A percentile compares a stretch with the other conserved stretches of the same genome.
phyloP scores from a whole-genome alignment of 2,329 filamentous ascomycete species.

The Hypoxylon sp. region DNA sequence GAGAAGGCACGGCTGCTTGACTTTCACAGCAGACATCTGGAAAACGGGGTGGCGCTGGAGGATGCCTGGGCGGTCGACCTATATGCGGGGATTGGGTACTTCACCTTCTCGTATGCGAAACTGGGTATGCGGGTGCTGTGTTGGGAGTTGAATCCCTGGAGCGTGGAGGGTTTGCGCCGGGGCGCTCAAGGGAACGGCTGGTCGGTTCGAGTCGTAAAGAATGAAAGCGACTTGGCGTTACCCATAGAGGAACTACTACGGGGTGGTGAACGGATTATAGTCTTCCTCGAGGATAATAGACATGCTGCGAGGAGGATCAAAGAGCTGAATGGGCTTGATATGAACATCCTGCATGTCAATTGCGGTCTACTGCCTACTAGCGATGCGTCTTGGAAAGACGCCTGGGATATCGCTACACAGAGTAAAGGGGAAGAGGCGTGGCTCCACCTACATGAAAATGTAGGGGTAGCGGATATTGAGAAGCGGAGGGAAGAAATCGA shows the following conservation, averaged over 20 bases:
- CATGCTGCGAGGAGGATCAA: constrained; percentile 63
- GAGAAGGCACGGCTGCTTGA: constrained; percentile 85
- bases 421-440: constrained; percentile 60
- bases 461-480: constrained; percentile 68
- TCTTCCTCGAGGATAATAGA: constrained; percentile 79
- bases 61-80: constrained; percentile 78
- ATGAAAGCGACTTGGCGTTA: constrained; percentile 55
- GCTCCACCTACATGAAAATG: constrained; percentile 78
- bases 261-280: constrained; percentile 69
- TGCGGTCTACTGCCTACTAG: constrained; percentile 74
- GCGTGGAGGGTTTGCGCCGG: constrained; percentile 83
- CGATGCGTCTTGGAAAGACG: constrained; percentile 66
- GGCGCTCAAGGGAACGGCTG: constrained; percentile 81
- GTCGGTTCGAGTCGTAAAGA: constrained; percentile 68
- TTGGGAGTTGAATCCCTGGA: constrained; percentile 94
- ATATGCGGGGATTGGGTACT: constrained; percentile 95
- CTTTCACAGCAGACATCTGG: constrained; percentile 56
- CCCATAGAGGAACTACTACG: constrained; percentile 55
- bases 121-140: constrained; percentile 82
- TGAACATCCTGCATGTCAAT: constrained; percentile 73
- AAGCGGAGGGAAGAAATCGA: constrained; percentile 64
- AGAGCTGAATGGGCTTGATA: constrained; percentile 57
- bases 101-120: constrained; percentile 85
- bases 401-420: constrained; percentile 61
- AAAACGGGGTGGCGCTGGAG: constrained; percentile 20